Evolutionary conservation across 2,329 filamentous ascomycete species (phyloP), one percentile per base, ranked within the genome.

Genomic region (Ascochyta lentis): DNA sequence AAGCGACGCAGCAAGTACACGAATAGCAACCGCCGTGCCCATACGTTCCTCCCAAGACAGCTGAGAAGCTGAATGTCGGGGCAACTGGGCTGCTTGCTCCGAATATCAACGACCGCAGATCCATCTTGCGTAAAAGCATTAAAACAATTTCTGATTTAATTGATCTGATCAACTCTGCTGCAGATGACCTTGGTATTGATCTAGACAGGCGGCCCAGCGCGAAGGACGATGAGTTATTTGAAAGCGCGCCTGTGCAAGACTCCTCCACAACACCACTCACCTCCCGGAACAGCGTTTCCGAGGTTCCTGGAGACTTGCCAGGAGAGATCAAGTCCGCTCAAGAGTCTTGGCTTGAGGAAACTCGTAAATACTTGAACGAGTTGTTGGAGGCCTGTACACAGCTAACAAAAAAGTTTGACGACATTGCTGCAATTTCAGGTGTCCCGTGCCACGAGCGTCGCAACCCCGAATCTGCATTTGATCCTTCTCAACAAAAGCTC

Each of bases 61-160:
- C 59, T 9, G 63, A 72, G 35, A 69, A 61, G 45, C 57, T 72
- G 15, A 72, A 69, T 29, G 66, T 68, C 10, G 65, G 64, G 47
- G 54, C 54, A 13, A 24, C 65, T n/a, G 64, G 64, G 6, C 66
- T 67, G 45, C 37, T 70, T 15, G 59, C 56, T 9, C 67, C 69
- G 1, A 75, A 68, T 42, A 44, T 76, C 9, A 76, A 77, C 41
- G 70, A 76, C 41, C 44, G 63, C 41, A 60, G 35, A 26, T 49
- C 59, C 12, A 54, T 43, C 13, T 40, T 74, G 24, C 52, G 51
- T 31, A 55, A 65, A 13, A 58, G 58, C 24, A 64, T 71, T 27
- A 72, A 64, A 26, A 72, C 73, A 10, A 51, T 76, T 4, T 64
- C 71, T 6, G 71, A 77, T 13, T 57, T 78, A 3, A 58, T 78